Evolutionary conservation across 768 basidiomycete genomes (phyloP).

Genomic region (Crassisporium funariophilum): DNA sequence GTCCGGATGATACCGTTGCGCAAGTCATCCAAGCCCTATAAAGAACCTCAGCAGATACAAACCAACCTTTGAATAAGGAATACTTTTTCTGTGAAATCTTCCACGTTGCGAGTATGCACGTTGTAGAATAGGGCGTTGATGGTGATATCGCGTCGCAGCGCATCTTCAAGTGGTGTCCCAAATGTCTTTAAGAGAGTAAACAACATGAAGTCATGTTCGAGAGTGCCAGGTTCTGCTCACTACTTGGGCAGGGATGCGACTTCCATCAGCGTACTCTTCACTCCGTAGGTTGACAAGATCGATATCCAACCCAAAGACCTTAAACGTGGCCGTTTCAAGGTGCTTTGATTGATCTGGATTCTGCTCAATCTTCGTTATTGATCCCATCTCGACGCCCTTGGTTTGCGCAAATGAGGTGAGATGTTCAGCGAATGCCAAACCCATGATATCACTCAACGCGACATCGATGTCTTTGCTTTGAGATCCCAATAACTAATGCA

Average conservation of each 20-base stretch:
- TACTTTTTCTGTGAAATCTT: constrained; percentile 86
- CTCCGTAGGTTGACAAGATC: constrained; percentile 94
- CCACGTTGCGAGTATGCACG: constrained; percentile 80
- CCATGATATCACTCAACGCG: constrained; percentile 88
- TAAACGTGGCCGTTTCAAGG: constrained; percentile 90
- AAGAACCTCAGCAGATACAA: constrained; percentile 13
- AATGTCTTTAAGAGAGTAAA: constrained; percentile 57
- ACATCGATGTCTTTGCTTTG: constrained; percentile 93
- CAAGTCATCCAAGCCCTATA: constrained; percentile 86
- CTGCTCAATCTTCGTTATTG: constrained; percentile 81
- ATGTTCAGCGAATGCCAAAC: constrained; percentile 81
- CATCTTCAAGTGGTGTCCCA: constrained; percentile 92
- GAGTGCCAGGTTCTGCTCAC: constrained; percentile 65
- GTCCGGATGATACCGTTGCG: constrained; percentile 80
- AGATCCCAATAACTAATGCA: constrained; percentile 69
- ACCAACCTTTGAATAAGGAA: neutral
- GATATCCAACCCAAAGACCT: constrained; percentile 76
- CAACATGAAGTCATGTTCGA: too few relatives aligned
- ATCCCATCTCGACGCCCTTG: constrained; percentile 54
- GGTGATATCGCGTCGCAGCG: constrained; percentile 86
- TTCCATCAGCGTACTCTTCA: constrained; percentile 86
- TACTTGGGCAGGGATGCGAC: constrained; percentile 86
- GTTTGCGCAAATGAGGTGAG: constrained; percentile 63
- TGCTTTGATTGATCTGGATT: constrained; percentile 99
- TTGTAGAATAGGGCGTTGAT: constrained; percentile 98